phyloP scores from a whole-genome alignment of 768 basidiomycete genomes.

The Rhodotorula sphaerocarpa region DNA sequence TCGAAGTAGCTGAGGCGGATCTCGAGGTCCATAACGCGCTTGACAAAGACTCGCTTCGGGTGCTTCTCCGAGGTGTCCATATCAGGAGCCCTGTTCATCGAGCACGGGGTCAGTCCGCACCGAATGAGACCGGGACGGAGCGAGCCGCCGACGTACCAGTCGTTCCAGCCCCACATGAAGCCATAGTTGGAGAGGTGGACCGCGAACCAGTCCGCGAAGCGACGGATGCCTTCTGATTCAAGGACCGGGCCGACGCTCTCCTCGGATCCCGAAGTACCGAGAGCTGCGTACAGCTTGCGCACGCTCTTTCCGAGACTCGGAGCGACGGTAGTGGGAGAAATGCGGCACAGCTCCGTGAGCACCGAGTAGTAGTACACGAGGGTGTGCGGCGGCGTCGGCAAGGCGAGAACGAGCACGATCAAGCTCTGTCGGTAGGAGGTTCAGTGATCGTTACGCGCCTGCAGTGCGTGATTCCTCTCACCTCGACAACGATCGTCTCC shows the following conservation, averaged over 20 bases:
- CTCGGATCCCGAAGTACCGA: constrained; percentile 57
- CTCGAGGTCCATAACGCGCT: constrained; percentile 77
- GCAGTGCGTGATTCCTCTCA: too few relatives aligned
- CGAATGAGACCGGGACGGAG: not conserved
- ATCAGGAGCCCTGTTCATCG: constrained; percentile 66
- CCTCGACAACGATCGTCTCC: constrained; percentile 82
- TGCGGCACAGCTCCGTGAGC: constrained; percentile 86
- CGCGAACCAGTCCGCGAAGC: constrained; percentile 91
- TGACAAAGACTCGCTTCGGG: constrained; percentile 80
- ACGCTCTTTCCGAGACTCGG: constrained; percentile 95
- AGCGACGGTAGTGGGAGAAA: constrained; percentile 84
- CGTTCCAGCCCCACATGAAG: constrained; percentile 98
- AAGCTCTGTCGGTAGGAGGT: constrained; percentile 51
- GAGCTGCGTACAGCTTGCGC: constrained; percentile 65
- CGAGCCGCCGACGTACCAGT: constrained; percentile 59
- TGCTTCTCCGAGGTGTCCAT: constrained; percentile 63
- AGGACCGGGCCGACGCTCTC: constrained; percentile 42
- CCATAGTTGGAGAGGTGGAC: constrained; percentile 96
- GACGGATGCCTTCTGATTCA: constrained; percentile 70
- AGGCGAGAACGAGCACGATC: constrained; percentile 62
- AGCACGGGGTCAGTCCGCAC: not conserved
- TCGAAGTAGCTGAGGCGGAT: constrained; percentile 88
- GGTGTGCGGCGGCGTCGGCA: constrained; percentile 70
- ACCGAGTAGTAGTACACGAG: constrained; percentile 77
- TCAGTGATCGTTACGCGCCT: not conserved